Evolutionary conservation across 192 early-diverging fungal species (phyloP).

Genomic region (Backusella tuberculispora): DNA sequence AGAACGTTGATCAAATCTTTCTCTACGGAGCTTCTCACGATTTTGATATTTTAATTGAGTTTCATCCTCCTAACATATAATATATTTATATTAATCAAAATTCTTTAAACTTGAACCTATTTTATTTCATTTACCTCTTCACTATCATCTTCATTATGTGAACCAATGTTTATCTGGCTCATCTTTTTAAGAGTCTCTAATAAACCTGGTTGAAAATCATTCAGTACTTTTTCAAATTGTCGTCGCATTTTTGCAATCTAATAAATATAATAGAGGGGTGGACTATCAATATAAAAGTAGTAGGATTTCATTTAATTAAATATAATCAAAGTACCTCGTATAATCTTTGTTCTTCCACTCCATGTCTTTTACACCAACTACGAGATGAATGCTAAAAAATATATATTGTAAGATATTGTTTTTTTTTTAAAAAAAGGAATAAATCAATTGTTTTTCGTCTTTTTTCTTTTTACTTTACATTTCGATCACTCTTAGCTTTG

Average conservation of each 20-base stretch:
- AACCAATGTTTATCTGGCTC: background rate
- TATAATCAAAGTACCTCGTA: conserved; percentile 51
- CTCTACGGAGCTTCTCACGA: conserved; percentile 22
- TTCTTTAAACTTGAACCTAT: too few relatives aligned
- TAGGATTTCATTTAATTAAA: background rate
- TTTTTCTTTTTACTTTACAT: conserved; percentile 35
- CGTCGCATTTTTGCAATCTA: conserved; percentile 65
- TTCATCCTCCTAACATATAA: conserved; percentile 6
- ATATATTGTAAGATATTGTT: conserved; percentile 15
- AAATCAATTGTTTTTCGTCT: background rate
- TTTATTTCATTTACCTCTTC: background rate
- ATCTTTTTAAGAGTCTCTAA: conserved; percentile 20
- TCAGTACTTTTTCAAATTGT: conserved; percentile 67
- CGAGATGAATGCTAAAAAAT: conserved; percentile 48
- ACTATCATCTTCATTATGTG: background rate
- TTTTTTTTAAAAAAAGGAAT: background rate
- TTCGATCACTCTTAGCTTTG: conserved; percentile 50
- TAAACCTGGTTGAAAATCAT: conserved; percentile 44
- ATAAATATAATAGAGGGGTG: background rate
- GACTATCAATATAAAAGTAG: background rate
- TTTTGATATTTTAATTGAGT: background rate
- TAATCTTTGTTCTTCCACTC: conserved; percentile 71
- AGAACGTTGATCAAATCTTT: conserved; percentile 27
- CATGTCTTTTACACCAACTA: conserved; percentile 62
- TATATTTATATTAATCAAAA: background rate